Percentiles rank a stretch among this genome's conserved stretches.
Evolutionary conservation across 148 eudicot genomes (phyloP).

Genomic region (Agrostemma githago): DNA sequence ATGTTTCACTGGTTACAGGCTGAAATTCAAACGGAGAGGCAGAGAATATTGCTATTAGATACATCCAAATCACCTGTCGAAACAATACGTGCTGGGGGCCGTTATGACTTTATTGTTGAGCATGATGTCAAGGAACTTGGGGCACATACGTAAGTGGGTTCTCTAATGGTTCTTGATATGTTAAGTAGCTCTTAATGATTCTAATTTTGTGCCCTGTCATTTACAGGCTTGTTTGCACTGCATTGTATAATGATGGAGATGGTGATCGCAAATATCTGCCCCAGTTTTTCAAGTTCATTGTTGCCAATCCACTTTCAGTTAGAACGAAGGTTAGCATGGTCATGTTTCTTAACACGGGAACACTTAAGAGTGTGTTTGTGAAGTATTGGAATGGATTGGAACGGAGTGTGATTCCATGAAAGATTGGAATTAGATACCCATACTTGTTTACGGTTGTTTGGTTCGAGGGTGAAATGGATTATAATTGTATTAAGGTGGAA

Average conservation of each 20-base stretch:
- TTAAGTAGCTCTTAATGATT: neutral
- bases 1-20: conserved; percentile 56
- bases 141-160: conserved; percentile 79
- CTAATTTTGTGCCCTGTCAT: conserved; percentile 17
- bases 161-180: neutral
- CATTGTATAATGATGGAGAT: conserved; percentile 78
- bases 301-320: conserved; percentile 97
- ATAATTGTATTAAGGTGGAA: too few species aligned
- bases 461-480: too few species aligned
- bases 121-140: conserved; percentile 99
- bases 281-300: conserved; percentile 93
- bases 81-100: conserved; percentile 93
- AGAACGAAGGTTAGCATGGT: conserved; percentile 69
- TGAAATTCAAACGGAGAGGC: conserved; percentile 98
- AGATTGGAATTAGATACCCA: too few species aligned
- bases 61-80: conserved; percentile 96
- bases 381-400: too few species aligned
- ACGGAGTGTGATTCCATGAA: too few species aligned
- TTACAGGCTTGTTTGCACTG: conserved; percentile 87
- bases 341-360: neutral
- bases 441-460: too few species aligned
- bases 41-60: conserved; percentile 83
- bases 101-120: conserved; percentile 96
- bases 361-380: too few species aligned
- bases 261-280: conserved; percentile 95